Evolutionary conservation across 768 basidiomycete species (phyloP), one percentile per base, ranked within the genome.

Genomic region (Coprinellus aureogranulatus): DNA sequence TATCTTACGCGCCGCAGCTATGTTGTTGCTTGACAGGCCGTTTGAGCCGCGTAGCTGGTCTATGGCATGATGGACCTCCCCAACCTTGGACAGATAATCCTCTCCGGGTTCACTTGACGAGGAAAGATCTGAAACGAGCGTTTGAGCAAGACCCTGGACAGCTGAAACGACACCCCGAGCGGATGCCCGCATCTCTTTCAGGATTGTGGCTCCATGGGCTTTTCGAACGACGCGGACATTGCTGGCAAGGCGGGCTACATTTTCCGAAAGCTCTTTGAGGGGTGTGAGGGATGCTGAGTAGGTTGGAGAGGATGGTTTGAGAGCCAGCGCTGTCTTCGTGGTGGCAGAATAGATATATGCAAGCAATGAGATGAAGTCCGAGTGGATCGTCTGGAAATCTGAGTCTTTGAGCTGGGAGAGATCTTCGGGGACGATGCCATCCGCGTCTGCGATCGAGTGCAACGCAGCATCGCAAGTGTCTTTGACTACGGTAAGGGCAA

Each of bases 291-390:
- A 73, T 1, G 86, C 81, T 2, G 74, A 64, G 63, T 82, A 79
- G 4, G 83, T 72, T 1, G 83, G 83, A 0, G 77, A 72, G 3
- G 81, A 68, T 4, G 87, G 84, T 42, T 86, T 88, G 51, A 88
- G 75, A 1, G 81, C 75, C 31, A 90, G 77, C 3, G 88, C 75
- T 25, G 88, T 67, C 64, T 86, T 89, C 20, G 87, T 89, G 4
- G 80, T 72, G 28, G 79, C 70, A 22, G 73, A 68, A 67, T 86
- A 75, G n/a, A 89, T 64, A 60, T 88, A 75, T 4, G 82, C 73
- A 45, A 89, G 75, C 34, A 89, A 70, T 2, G 84, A 79, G 22
- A 83, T 57, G 18, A 86, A 69, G 65, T 90, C 89, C 31, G 76
- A 75, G 61, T 75, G 79, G 46, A 90, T 61, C 55, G 78, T 66